Base-by-base conservation (phyloP, 2,329 filamentous ascomycete species). In the Helotiales sp. region DNA sequence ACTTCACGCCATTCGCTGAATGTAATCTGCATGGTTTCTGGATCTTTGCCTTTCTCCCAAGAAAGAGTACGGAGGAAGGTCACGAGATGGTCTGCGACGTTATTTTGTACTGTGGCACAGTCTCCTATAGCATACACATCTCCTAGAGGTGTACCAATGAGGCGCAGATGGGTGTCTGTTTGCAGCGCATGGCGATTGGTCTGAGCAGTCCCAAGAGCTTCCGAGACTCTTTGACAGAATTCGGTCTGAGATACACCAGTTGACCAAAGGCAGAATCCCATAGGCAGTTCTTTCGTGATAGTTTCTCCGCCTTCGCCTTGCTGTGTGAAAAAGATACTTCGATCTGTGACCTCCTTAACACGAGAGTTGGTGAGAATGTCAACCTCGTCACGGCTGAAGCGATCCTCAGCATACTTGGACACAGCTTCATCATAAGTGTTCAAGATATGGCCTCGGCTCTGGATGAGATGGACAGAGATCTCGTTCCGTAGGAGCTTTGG, bases 351-450 rank as follows among this genome's bases (percentile, higher is more conserved):
- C 73, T 97, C 93, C 74, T 93, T 91, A 19, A 99, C 95, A 59
- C 95, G 85, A 1, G 95, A 88, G 73, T 97, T 98, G 53, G 93
- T 97, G 64, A 96, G 82, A 8, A 99, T 88, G 44, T 96, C 88
- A 56, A 99, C 89, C 65, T 93, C 86, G 71, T 99, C 95, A 69
- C 95, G 91, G 17, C 89, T 85, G 70, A 99, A 97, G 40, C 90
- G 87, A 53, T 90, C 85, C 75, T 99, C 95, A 19, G 95, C 93
- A 71, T 96, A 99, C 70, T 87, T 86, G 10, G 93, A 97, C 1
- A 99, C 81, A 0, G 91, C 88, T 75, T 99, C 95, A 64, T 99
- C 95, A 71, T 99, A 99, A 0, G 95, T 99, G 77, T 99, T 99
- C 29, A 99, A 80, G 63, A 99, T 99, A 67, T 99, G 95, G 38